Percentiles rank a stretch among this genome's conserved stretches.
Conservation (phyloP, 768 basidiomycete species). For the Mycena leptocephala region DNA sequence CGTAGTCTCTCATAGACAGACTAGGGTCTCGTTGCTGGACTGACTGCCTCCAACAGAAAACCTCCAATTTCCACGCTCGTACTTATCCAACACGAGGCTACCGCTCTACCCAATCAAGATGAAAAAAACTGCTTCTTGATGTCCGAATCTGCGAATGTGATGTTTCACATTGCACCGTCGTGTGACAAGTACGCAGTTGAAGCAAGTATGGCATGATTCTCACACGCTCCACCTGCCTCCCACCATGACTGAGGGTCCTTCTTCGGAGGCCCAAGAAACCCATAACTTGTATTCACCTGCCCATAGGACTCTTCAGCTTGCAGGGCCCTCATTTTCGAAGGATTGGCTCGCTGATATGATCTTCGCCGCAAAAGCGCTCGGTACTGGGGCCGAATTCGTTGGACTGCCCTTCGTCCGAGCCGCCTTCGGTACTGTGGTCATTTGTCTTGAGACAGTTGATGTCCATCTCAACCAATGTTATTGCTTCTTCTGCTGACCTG, state of each 20-base stretch:
- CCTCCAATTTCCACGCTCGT: no score
- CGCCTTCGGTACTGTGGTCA: not conserved
- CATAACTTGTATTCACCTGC: not conserved
- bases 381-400: conserved; percentile 4
- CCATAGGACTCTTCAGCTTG: not conserved
- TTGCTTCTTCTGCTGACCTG: not conserved
- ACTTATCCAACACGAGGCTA: no score
- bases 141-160: no score
- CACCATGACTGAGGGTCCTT: not conserved
- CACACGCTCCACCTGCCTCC: not conserved
- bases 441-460: conserved; percentile 12
- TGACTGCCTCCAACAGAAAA: no score
- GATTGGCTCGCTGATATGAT: conserved; percentile 9
- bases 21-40: no score
- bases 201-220: no score
- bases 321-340: not conserved
- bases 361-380: not conserved
- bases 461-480: not conserved
- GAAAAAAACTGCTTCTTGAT: no score
- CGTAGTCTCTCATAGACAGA: no score
- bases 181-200: no score
- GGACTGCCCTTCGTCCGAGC: not conserved
- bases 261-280: not conserved
- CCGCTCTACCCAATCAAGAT: no score
- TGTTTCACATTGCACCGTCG: no score